Conservation (phyloP, 805 yeast species). For the Candida multigemmis region DNA sequence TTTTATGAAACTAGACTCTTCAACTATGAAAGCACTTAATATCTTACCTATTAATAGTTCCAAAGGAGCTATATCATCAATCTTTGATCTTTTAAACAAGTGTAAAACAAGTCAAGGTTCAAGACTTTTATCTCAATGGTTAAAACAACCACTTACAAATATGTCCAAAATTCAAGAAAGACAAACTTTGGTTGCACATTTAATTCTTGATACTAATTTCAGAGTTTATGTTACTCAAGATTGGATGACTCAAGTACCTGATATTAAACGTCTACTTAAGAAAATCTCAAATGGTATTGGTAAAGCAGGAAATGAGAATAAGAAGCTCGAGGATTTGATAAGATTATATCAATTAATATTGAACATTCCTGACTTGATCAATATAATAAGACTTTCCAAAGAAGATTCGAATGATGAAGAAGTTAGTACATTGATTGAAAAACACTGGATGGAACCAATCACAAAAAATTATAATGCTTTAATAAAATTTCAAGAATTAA, state of each 20-base stretch:
- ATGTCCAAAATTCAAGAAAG: slow-evolving; percentile 51
- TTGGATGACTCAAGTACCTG: slow-evolving; percentile 69
- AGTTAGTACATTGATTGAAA: slow-evolving; percentile 28
- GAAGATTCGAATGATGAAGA: slow-evolving; percentile 18
- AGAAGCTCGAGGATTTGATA: slow-evolving; percentile 80
- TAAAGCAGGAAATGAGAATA: slow-evolving; percentile 30
- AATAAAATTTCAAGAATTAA: slow-evolving; percentile 67
- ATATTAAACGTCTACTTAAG: slow-evolving; percentile 65
- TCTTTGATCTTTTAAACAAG: slow-evolving; percentile 77
- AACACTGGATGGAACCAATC: slow-evolving; percentile 54
- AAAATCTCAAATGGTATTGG: slow-evolving; percentile 38
- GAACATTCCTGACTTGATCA: slow-evolving; percentile 60
- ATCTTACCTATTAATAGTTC: slow-evolving; percentile 50
- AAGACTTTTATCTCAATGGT: slow-evolving; percentile 84
- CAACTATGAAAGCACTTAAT: slow-evolving; percentile 83
- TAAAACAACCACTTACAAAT: slow-evolving; percentile 86
- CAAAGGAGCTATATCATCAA: slow-evolving; percentile 32
- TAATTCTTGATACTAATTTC: slow-evolving; percentile 61
- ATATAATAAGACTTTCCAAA: slow-evolving; percentile 37
- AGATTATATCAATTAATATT: slow-evolving; percentile 75
- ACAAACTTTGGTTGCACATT: slow-evolving; percentile 63
- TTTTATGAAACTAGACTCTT: slow-evolving; percentile 83
- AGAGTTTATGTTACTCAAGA: slow-evolving; percentile 61
- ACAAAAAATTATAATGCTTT: slow-evolving; percentile 41
- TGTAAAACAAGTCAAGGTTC: slow-evolving; percentile 90